Base-by-base conservation (phyloP, 1,284 basidiomycete genomes). In the Cryptococcus amylolentus region DNA sequence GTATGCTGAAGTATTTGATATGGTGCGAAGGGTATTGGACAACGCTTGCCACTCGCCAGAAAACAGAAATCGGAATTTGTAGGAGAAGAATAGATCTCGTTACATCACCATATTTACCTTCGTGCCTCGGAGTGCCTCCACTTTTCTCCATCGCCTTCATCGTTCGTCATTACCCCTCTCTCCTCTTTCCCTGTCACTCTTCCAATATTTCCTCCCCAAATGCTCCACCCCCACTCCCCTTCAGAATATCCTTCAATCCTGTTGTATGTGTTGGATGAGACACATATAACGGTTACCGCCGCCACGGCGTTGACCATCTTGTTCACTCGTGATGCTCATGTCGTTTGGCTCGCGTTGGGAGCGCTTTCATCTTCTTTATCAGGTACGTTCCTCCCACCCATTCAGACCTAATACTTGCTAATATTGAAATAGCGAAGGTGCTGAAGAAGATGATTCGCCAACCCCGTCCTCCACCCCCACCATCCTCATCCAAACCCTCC, bases 311-410 rank as follows among this genome's bases (percentile, higher is more conserved):
- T 73, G 26, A 76, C 81, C 53, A 77, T 88, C 38, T 71, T 90
- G 8, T 86, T 83, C 58, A 88, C 88, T 1, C 81, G 83, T 46
- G 86, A 87, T 14, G 82, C 83, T 18, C 88, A 85, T 35, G 82
- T 87, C 1, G 76, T 79, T 10, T 91, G 86, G 76, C 89, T 90
- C 67, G 79, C 79, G 14, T 73, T 75, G 5, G 88, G 88, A 27
- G 86, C 86, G 12, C 70, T 86, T 0, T 72, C 79, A 42, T 88
- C 87, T 66, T 80, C 82, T 16, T 54, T 85, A 10, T 52, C 69
- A 20, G 73, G 74, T 70, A 50, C 53, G 69, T 59, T 39, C 9
- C n/a, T 16, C 47, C 49, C 44, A 8, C 14, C 16, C 28, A 12
- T 14, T 9, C 26, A 28, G 16, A 48, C 14, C 1, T 12, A 28